Base-by-base conservation (phyloP, 192 early-diverging fungal species). In the Backusella mclennaniae region DNA sequence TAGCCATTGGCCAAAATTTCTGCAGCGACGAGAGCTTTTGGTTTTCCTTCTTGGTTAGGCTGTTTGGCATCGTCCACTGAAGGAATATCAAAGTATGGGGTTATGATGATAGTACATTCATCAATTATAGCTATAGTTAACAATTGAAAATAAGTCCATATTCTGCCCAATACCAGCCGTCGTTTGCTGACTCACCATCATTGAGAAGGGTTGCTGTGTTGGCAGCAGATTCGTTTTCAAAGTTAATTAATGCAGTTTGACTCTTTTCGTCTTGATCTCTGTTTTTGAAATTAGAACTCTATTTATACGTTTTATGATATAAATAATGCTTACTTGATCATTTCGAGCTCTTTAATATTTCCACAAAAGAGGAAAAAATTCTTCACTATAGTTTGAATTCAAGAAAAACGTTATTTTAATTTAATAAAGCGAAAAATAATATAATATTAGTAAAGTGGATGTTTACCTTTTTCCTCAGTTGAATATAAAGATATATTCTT, bases 1-100 rank as follows among this genome's bases (percentile, higher is more conserved):
- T 92, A 90, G 36, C 93, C 93, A 8, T 88, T 88, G 52, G 92
- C 91, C 35, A 94, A 83, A 67, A 94, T 87, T 84, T 94, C 93
- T 69, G 88, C 87, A 73, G 86, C 73, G 70, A 90, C 82, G 7
- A 78, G 82, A 14, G 85, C 76, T 79, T 87, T 88, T 56, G 87
- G 78, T 80, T 86, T 81, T 59, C 38, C 46, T 46, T 85, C 84
- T 67, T 82, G 79, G 4, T 49, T 59, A 19, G 69, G 39, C 6
- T 35, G 6, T 17, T 26, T 14, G 21, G n/a, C 31, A 8, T 71
- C 8, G 19, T 73, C 76, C 17, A 36, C 72, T 44, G 86, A 82
- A 63, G 78, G 71, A 42, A 67, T 17, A 19, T 85, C 79, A 80
- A 85, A 83, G 75, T 86, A 88, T 15, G 78, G 79, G 66, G 76